Base-by-base conservation (phyloP, 179 eudicot genomes). In the Dionaea muscipula region DNA sequence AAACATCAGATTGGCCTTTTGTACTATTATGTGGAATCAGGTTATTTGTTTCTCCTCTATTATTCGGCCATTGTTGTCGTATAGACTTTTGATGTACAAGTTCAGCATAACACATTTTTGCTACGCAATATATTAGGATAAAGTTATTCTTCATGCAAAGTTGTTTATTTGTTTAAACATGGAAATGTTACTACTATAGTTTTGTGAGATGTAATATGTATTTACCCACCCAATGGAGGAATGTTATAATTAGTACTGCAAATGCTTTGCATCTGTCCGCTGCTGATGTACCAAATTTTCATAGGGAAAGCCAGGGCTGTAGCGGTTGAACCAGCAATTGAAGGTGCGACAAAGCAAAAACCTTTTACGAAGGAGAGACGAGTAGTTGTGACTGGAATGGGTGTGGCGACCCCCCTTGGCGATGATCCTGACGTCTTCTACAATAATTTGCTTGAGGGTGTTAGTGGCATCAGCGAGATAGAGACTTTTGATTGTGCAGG, bases 311-410 rank as follows among this genome's bases (percentile, higher is more conserved):
- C 69, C 44, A 74, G 72, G 84, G 81, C 82, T 53, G 71, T 85
- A 56, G 84, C 83, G 28, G 67, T 72, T 65, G 75, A 78, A 60
- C 91, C 85, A 51, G 57, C 78, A 47, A 70, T 66, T 74, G 83
- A 84, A 70, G 59, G 64, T 27, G 20, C 69, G 40, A 46, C 55
- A 18, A 70, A 63, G 55, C 74, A 59, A 67, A 84, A 73, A 64
- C 81, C 76, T 55, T 59, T 53, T 31, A 79, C 70, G 21, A 73
- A 78, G 72, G 69, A 75, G 58, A 80, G 84, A 67, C 71, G 91
- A 59, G 91, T 91, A 17, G 98, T 86, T 62, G 95, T 86, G 67
- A 91, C 97, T 37, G 97, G 97, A 47, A 78, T 90, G 94, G 95
- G 98, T 53, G 87, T 91, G 65, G 98, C 74, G 53, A 75, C 88